A percentile compares a stretch with the other conserved stretches of the same genome.
phyloP scores from a whole-genome alignment of 495 filamentous ascomycete genomes.

The Daldinia bambusicola region DNA sequence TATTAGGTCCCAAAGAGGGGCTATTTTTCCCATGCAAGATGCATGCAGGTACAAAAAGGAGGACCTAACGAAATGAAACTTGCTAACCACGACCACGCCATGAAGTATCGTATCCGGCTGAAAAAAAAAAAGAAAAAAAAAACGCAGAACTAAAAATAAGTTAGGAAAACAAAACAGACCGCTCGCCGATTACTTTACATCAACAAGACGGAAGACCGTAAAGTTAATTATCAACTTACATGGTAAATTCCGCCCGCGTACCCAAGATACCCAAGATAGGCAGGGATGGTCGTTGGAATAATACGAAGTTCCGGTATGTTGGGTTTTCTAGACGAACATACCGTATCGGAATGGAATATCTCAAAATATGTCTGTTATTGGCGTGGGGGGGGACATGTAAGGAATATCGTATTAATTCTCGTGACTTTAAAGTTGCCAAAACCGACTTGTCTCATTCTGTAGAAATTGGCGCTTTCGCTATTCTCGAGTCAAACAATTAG shows the following conservation, averaged over 20 bases:
- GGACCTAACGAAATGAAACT: not conserved
- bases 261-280: not conserved
- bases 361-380: not conserved
- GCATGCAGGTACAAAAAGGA: not conserved
- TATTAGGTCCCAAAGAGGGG: slow-evolving; percentile 5
- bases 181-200: not conserved
- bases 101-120: not conserved
- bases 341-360: slow-evolving; percentile 8
- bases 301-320: not conserved
- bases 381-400: not conserved
- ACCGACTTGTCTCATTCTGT: not conserved
- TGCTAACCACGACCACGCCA: not conserved
- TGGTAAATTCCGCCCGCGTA: no score
- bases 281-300: not conserved
- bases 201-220: not conserved
- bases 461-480: not conserved
- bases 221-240: not conserved
- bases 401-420: not conserved
- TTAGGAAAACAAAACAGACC: no score
- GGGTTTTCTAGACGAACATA: not conserved
- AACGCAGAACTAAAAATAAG: no score
- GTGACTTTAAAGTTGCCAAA: not conserved
- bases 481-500: not conserved
- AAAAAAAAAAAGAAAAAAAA: no score
- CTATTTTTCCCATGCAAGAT: not conserved